These are phyloP conservation scores for Sugiyamaella novakii DNA, from an alignment of 1,139 yeast genomes.

Conservation along the genomic window DNA sequence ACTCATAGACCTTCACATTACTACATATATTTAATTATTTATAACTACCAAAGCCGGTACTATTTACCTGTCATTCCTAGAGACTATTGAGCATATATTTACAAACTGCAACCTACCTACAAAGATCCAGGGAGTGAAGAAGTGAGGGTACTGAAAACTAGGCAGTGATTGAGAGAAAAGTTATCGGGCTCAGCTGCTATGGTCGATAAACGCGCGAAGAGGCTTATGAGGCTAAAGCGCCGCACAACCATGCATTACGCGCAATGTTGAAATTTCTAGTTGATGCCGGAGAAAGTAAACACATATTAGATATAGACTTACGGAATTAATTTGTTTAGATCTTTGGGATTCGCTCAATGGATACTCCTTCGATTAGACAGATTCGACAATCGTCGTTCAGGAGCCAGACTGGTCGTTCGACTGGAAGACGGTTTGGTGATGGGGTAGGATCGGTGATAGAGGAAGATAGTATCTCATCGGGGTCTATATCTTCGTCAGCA, in stretches of 20 bases:
- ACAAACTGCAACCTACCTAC: no score
- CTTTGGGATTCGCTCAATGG: slow-evolving; percentile 17
- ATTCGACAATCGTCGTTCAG: slow-evolving; percentile 25
- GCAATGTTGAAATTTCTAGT: no score
- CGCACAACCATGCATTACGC: no score
- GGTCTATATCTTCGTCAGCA: not conserved
- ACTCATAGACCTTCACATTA: no score
- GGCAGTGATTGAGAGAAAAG: not conserved
- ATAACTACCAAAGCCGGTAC: no score
- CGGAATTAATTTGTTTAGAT: not conserved
- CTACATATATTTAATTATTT: no score
- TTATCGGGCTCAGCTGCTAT: no score
- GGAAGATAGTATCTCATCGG: not conserved
- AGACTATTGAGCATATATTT: no score
- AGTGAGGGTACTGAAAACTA: not conserved
- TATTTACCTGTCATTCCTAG: no score
- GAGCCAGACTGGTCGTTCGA: slow-evolving; percentile 18
- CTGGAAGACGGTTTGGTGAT: slow-evolving; percentile 1
- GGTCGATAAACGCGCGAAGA: no score
- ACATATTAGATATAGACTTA: not conserved
- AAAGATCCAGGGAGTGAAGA: no score
- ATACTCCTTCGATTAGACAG: slow-evolving; percentile 24
- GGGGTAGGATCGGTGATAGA: not conserved
- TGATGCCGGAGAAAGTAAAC: slow-evolving; percentile 6
- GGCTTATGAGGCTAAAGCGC: no score